phyloP scores from a whole-genome alignment of 176 grass and related monocot species.

The Chloris gayana region DNA sequence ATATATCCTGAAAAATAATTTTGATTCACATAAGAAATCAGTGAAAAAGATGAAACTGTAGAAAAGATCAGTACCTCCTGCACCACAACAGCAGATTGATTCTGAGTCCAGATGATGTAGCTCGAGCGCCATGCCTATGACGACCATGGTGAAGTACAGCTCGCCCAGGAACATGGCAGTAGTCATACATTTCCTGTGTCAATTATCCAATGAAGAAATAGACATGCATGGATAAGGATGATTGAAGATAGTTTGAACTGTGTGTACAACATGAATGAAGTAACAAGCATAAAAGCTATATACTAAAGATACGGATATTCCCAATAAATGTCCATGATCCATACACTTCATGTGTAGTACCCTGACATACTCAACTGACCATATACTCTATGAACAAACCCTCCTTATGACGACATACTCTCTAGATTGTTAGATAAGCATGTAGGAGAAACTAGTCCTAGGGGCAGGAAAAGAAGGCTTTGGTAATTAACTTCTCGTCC shows the following conservation, averaged over 20 bases:
- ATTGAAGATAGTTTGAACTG: background rate
- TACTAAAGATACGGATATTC: background rate
- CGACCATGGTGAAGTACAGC: conserved; percentile 89
- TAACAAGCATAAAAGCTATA: background rate
- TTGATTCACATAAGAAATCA: background rate
- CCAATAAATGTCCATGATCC: background rate
- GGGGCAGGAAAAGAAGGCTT: too few relatives aligned
- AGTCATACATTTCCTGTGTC: conserved; percentile 89
- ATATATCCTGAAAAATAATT: conserved; percentile 13
- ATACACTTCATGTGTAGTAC: background rate
- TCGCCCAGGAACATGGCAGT: conserved; percentile 79
- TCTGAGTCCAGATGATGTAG: conserved; percentile 83
- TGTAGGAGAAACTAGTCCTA: background rate
- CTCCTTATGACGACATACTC: background rate
- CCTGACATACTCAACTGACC: background rate
- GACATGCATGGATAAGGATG: background rate
- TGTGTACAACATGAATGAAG: background rate
- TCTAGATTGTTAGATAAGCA: background rate
- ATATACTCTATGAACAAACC: background rate
- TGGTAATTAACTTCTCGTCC: too few relatives aligned
- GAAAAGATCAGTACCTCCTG: conserved; percentile 66
- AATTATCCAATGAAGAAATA: conserved; percentile 17
- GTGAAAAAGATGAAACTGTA: conserved; percentile 23
- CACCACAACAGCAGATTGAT: conserved; percentile 98
- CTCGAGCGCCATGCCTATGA: conserved; percentile 88